Evolutionary conservation across 2,329 filamentous ascomycete species (phyloP), one percentile per base, ranked within the genome.

Genomic region (Lomentospora prolificans): DNA sequence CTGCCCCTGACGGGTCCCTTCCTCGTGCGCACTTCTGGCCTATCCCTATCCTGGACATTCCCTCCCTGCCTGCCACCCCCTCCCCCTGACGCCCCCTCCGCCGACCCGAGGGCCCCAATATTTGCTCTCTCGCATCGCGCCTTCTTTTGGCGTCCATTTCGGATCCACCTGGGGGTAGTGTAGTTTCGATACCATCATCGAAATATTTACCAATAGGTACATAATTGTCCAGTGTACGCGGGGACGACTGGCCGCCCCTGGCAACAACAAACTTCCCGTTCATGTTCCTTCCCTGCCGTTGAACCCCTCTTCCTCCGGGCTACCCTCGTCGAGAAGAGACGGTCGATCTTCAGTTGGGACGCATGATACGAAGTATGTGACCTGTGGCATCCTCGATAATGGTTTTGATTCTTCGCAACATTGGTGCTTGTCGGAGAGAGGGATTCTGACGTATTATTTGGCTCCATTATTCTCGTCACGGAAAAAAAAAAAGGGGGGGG

Each of bases 1-100:
- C 44, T 48, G 44, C 44, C 44, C 44, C 44, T 48, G 44, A 48
- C 44, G 44, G 44, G 22, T 25, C 44, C 44, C 44, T 48, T 48
- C 44, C 44, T 48, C 44, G 44, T 48, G 44, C 44, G 17, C 44
- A 48, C 22, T 48, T 14, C 6, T 25, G 22, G n/a, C 17, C 44
- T 48, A 48, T 22, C 44, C 44, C 44, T 48, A 22, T 48, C 22
- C 22, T 48, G 44, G 44, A 48, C 24, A 19, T 33, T 33, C n/a
- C n/a, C n/a, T 41, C 5, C 36, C 36, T 41, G 44, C 22, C 22
- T 48, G 44, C 17, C 17, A 48, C 22, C 22, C 22, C 44, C 44
- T 10, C 24, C 44, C 44, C 22, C 22, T 22, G n/a, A n/a, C 19
- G 36, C n/a, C 6, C 44, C 22, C 44, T 48, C 44, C 44, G 44